Percentiles rank a stretch among this genome's conserved stretches.
These are phyloP conservation scores for Penicillium bovifimosum DNA, from an alignment of 495 filamentous ascomycete species.

Conservation along the genomic window DNA sequence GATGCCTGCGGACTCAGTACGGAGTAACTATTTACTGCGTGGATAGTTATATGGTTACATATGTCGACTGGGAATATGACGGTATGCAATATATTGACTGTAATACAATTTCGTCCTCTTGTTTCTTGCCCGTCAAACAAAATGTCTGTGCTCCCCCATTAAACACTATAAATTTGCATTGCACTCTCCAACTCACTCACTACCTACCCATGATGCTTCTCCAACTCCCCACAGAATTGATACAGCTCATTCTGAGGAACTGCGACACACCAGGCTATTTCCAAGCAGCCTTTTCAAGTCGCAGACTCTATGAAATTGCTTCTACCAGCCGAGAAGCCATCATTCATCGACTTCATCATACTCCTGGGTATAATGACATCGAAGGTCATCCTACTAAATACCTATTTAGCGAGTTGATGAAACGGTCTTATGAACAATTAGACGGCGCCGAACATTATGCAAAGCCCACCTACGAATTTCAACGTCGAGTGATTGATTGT, in stretches of 20 bases:
- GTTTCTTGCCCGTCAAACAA: no score
- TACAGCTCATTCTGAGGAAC: conserved; percentile 35
- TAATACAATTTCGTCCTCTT: no score
- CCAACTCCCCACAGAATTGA: conserved; percentile 35
- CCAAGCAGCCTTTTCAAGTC: conserved; percentile 31
- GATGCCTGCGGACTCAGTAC: no score
- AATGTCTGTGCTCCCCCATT: background rate
- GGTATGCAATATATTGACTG: no score
- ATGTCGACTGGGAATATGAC: no score
- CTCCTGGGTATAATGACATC: conserved; percentile 20
- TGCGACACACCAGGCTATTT: conserved; percentile 31
- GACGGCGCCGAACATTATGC: conserved; percentile 30
- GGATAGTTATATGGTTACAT: no score
- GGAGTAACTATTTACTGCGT: no score
- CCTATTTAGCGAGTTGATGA: conserved; percentile 26
- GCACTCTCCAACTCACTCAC: background rate
- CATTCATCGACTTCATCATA: conserved; percentile 30
- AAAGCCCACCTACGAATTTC: conserved; percentile 22
- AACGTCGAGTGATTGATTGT: conserved; percentile 19
- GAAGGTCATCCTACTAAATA: conserved; percentile 14
- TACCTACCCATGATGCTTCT: conserved; percentile 22
- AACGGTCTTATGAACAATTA: conserved; percentile 21
- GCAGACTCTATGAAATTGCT: conserved; percentile 73
- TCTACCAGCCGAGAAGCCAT: conserved; percentile 56
- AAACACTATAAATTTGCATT: background rate